Base-by-base conservation (phyloP, 2,329 filamentous ascomycete genomes). In the Colletotrichum graminicola region DNA sequence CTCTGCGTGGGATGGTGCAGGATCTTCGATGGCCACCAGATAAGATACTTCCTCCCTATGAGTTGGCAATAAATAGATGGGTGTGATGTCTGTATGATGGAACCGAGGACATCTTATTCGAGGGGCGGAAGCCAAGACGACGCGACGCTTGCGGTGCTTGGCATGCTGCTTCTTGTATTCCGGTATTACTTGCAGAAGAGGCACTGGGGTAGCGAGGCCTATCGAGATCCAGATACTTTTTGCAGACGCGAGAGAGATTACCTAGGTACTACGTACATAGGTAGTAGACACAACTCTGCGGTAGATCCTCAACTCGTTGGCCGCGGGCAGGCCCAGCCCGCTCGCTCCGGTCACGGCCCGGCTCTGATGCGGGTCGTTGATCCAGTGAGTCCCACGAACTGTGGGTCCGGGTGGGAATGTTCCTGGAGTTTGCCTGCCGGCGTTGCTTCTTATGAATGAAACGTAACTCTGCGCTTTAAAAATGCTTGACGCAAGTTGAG, bases 291-390 rank as follows among this genome's bases (percentile, higher is more conserved):
- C 43, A 59, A 59, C 41, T 41, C 29, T 21, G 55, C 4, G 32
- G 49, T 36, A 8, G 34, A 21, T 52, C 23, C 11, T 29, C 10
- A n/a, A 12, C 11, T 7, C 18, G 56, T 39, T 47, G n/a, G 21
- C 61, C 54, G 45, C 45, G 54, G 56, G 26, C 34, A 32, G 43
- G 45, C 34, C n/a, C 16, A 55, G 29, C 49, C 67, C 18, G 51
- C 57, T 47, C n/a, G 41, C 57, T 71, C 68, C 68, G 65, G 65
- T 68, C 57, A 71, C 68, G 68, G 65, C 65, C 47, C 32, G 34
- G 57, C 39, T 36, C 64, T 52, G 29, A 45, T 12, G 45, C n/a
- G n/a, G n/a, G 36, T 62, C 26, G 32, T 32, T 21, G n/a, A 39
- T 12, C 43, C 16, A 10, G 8, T 26, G 16, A 23, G 36, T 55